Conservation (phyloP, 2,329 filamentous ascomycete species). For the Coniochaeta sp. region DNA sequence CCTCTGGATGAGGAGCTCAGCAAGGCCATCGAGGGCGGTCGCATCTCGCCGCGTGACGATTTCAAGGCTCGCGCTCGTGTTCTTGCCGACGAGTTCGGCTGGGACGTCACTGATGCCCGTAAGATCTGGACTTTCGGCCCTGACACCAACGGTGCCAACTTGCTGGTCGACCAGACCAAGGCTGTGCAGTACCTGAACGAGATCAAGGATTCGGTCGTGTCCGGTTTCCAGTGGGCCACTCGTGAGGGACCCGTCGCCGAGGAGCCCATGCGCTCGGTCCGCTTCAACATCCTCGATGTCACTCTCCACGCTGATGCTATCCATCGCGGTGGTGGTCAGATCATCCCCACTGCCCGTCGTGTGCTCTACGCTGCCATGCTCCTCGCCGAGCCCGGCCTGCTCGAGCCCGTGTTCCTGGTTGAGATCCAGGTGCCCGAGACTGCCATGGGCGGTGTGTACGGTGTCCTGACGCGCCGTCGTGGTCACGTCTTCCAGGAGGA, state of each 20-base stretch:
- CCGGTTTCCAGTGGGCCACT: constrained; percentile 99
- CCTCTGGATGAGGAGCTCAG: constrained; percentile 89
- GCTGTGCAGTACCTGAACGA: constrained; percentile 99
- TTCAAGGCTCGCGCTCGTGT: constrained; percentile 97
- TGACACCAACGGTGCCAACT: constrained; percentile 94
- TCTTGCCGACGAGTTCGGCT: constrained; percentile 93
- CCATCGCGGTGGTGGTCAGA: constrained; percentile 97
- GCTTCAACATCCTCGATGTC: constrained; percentile 99
- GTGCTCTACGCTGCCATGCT: constrained; percentile 91
- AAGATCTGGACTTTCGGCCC: constrained; percentile 99
- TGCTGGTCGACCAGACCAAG: constrained; percentile 99
- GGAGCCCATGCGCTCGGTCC: constrained; percentile 94
- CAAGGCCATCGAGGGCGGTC: constrained; percentile 83
- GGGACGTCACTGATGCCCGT: constrained; percentile 99
- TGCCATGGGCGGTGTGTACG: constrained; percentile 99
- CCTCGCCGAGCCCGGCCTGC: constrained; percentile 82
- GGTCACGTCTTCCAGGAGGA: constrained; percentile 99
- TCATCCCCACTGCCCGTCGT: constrained; percentile 97
- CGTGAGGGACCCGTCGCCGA: constrained; percentile 96
- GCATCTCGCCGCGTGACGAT: constrained; percentile 92
- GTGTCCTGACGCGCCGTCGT: constrained; percentile 94
- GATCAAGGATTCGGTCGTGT: constrained; percentile 99
- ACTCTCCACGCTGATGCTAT: constrained; percentile 99
- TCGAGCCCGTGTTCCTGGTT: constrained; percentile 97
- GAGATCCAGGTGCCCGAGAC: constrained; percentile 98